phyloP scores from a whole-genome alignment of 805 yeast species.

The Isabelozyma pseudorhagii region DNA sequence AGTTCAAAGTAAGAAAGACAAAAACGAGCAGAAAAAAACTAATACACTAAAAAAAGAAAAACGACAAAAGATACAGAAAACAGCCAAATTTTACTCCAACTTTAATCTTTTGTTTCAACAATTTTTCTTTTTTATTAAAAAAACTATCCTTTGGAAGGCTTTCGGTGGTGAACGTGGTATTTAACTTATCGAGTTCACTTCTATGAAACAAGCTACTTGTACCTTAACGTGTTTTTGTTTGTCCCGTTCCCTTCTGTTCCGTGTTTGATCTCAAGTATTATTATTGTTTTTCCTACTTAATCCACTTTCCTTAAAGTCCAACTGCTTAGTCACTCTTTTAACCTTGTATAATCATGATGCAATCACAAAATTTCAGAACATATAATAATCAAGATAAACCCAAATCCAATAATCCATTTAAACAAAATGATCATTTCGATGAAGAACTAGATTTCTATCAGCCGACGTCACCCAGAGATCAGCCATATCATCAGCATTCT shows the following conservation, averaged over 20 bases:
- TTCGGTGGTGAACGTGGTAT: not conserved
- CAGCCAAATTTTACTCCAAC: too few relatives aligned
- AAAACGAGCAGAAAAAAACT: not conserved
- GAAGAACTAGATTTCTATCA: not conserved
- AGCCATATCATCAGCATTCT: slow-evolving; percentile 3
- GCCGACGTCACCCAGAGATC: not conserved
- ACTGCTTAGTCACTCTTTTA: slow-evolving; percentile 2
- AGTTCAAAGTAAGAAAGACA: not conserved
- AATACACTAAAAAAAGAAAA: not conserved
- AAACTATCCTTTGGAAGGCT: too few relatives aligned
- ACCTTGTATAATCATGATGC: not conserved
- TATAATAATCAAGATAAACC: not conserved
- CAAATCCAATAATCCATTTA: not conserved
- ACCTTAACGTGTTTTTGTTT: not conserved
- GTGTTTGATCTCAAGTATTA: not conserved
- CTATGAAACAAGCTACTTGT: not conserved
- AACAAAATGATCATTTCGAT: not conserved
- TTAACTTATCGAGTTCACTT: not conserved
- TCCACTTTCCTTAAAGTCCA: not conserved
- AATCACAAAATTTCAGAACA: not conserved
- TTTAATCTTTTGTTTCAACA: not conserved
- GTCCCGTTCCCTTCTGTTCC: not conserved
- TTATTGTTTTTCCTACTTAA: not conserved
- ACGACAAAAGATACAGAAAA: not conserved
- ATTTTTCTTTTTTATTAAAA: not conserved